phyloP scores from a whole-genome alignment of 805 yeast species.

The Saccharomyces mikatae region DNA sequence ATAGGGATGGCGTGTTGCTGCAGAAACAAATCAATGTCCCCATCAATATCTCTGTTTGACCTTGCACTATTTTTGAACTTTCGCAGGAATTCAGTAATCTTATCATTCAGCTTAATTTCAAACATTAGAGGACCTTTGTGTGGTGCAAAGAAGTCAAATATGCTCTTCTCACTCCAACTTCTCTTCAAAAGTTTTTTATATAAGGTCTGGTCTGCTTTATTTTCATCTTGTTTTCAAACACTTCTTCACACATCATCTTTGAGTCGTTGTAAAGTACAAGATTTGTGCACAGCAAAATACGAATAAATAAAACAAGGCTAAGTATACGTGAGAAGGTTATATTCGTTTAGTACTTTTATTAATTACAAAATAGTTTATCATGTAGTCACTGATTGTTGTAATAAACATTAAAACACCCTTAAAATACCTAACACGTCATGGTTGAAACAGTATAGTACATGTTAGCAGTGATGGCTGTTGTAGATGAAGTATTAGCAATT shows the following conservation, averaged over 20 bases:
- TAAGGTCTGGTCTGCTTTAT: neutral
- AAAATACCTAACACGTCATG: no score
- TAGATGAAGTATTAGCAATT: no score
- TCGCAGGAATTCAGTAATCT: constrained; percentile 5
- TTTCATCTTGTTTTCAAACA: neutral
- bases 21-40: constrained; percentile 9
- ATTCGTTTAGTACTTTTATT: no score
- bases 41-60: constrained; percentile 4
- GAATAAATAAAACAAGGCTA: no score
- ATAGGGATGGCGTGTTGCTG: constrained; percentile 16
- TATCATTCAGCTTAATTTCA: constrained; percentile 14
- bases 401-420: no score
- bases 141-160: neutral
- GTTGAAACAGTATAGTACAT: no score
- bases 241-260: neutral
- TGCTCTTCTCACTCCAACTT: neutral
- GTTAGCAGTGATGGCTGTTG: no score
- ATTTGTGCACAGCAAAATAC: neutral
- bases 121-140: constrained; percentile 10
- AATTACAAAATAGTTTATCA: no score
- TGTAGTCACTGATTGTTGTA: no score
- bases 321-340: no score
- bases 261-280: neutral
- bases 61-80: constrained; percentile 1
- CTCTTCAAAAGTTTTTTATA: neutral